Evolutionary conservation across 1,284 basidiomycete species (phyloP).

Genomic region (Hortiboletus rubellus): DNA sequence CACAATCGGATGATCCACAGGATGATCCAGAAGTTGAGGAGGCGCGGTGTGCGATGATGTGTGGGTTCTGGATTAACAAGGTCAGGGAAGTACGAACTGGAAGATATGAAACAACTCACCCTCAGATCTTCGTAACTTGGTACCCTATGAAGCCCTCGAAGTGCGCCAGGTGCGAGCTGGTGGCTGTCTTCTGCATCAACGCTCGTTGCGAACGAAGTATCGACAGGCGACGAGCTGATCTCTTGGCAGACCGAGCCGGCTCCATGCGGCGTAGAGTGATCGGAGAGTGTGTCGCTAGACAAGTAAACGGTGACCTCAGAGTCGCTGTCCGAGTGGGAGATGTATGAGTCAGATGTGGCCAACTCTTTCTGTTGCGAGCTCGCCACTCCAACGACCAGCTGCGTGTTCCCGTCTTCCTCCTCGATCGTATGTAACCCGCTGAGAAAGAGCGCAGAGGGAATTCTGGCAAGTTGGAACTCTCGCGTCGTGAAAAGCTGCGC

Average conservation of each 20-base stretch:
- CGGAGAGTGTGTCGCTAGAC: conserved; percentile 10
- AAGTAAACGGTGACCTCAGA: conserved; percentile 10
- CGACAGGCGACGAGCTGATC: background rate
- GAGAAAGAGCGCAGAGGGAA: background rate
- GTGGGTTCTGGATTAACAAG: background rate
- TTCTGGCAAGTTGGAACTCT: background rate
- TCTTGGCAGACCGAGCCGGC: background rate
- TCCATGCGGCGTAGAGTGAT: background rate
- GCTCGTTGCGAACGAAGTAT: conserved; percentile 26
- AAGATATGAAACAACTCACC: conserved; percentile 2
- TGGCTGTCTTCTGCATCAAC: conserved; percentile 12
- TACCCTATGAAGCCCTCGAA: conserved; percentile 23
- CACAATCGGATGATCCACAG: conserved; percentile 1
- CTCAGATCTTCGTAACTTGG: conserved; percentile 20
- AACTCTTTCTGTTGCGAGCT: background rate
- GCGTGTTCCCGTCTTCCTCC: conserved; percentile 2
- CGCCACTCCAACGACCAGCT: background rate
- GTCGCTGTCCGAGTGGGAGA: background rate
- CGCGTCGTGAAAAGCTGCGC: background rate
- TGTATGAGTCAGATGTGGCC: background rate
- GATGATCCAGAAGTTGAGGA: background rate
- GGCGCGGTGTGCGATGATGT: background rate
- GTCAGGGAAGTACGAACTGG: background rate
- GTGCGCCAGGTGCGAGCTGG: background rate
- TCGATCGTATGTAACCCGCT: conserved; percentile 4